A percentile compares a stretch with the other conserved stretches of the same genome.
Conservation (phyloP, 768 basidiomycete genomes). For the Podaxis mareebaensis region DNA sequence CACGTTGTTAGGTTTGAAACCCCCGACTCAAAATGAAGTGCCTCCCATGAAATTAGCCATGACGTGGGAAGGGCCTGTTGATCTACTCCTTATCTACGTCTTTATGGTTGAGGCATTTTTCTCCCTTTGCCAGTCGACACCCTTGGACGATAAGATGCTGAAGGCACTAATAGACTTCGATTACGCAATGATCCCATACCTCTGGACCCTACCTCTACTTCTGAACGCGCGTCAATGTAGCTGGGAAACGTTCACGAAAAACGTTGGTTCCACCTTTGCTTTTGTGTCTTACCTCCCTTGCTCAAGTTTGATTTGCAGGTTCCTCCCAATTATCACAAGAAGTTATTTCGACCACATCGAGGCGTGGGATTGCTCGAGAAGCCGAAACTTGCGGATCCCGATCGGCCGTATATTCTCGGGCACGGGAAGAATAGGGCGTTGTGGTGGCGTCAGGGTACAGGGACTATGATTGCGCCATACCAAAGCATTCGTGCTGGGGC, state of each 20-base stretch:
- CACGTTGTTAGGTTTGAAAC: background rate
- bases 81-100: background rate
- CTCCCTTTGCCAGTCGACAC: background rate
- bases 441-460: background rate
- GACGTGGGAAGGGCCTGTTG: background rate
- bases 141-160: background rate
- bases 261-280: background rate
- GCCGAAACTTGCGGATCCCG: background rate
- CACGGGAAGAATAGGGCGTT: background rate
- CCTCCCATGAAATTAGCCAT: background rate
- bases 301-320: background rate
- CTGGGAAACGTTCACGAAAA: background rate
- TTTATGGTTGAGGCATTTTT: background rate
- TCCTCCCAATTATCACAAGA: background rate
- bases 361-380: background rate
- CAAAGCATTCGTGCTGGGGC: background rate
- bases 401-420: background rate
- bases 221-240: background rate
- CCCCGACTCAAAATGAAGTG: background rate
- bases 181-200: background rate
- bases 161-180: background rate
- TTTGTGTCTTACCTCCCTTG: background rate
- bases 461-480: background rate
- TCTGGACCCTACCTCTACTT: background rate
- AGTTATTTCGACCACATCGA: background rate